phyloP scores from a whole-genome alignment of 352 stramenopile genomes.

The Pythium dissotocum region DNA sequence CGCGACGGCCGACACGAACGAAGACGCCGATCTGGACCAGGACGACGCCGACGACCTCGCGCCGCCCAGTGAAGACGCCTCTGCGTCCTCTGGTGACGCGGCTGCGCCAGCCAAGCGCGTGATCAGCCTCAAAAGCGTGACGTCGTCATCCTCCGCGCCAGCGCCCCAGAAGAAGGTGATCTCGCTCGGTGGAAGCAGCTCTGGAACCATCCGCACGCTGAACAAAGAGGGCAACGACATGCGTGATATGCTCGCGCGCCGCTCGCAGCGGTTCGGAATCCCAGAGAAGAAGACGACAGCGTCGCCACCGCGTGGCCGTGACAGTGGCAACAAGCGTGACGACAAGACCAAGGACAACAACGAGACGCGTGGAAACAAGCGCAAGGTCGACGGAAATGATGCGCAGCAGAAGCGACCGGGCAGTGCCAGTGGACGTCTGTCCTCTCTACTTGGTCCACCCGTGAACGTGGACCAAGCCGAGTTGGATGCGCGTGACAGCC shows the following conservation, averaged over 20 bases:
- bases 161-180: slow-evolving; percentile 53
- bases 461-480: slow-evolving; percentile 82
- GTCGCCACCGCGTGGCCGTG: slow-evolving; percentile 22
- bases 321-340: neutral
- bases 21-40: slow-evolving; percentile 14
- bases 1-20: slow-evolving; percentile 11
- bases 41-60: slow-evolving; percentile 25
- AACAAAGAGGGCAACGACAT: slow-evolving; percentile 38
- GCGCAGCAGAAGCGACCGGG: slow-evolving; percentile 17
- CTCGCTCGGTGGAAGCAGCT: slow-evolving; percentile 34
- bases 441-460: slow-evolving; percentile 60
- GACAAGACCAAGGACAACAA: slow-evolving; percentile 19
- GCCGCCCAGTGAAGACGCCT: neutral
- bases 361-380: slow-evolving; percentile 23
- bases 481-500: slow-evolving; percentile 64
- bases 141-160: slow-evolving; percentile 25
- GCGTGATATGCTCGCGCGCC: slow-evolving; percentile 59
- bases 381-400: slow-evolving; percentile 28
- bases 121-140: slow-evolving; percentile 59
- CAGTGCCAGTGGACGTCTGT: slow-evolving; percentile 34
- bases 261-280: slow-evolving; percentile 76
- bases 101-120: slow-evolving; percentile 45
- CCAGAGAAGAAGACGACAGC: slow-evolving; percentile 32
- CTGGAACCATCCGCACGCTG: slow-evolving; percentile 57
- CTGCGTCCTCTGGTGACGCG: neutral